phyloP scores from a whole-genome alignment of 108 stramenopile genomes.

The Stephanodiscus triporus region DNA sequence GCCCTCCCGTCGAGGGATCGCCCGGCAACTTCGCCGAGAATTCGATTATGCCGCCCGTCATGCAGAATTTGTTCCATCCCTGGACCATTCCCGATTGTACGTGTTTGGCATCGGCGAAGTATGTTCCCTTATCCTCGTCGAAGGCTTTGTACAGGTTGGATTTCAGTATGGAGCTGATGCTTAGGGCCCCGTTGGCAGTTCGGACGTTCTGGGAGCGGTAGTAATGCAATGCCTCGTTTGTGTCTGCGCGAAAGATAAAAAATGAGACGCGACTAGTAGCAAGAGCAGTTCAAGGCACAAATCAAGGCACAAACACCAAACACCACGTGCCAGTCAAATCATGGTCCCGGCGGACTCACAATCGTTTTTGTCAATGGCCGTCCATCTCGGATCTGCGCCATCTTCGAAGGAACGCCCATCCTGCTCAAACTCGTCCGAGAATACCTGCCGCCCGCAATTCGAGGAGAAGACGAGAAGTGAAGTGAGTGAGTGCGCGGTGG shows the following conservation, averaged over 20 bases:
- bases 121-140: conserved; percentile 80
- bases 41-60: conserved; percentile 90
- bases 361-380: conserved; percentile 89
- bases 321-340: too few relatives aligned
- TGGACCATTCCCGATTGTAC: conserved; percentile 87
- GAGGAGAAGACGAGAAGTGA: too few relatives aligned
- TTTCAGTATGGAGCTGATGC: conserved; percentile 72
- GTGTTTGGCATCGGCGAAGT: conserved; percentile 73
- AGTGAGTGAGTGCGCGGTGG: neutral
- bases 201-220: conserved; percentile 76
- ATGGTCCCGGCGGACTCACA: too few relatives aligned
- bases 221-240: conserved; percentile 84
- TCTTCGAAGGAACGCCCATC: conserved; percentile 88
- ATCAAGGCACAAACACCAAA: neutral
- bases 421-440: conserved; percentile 94
- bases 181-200: conserved; percentile 70
- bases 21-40: conserved; percentile 86
- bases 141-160: conserved; percentile 76
- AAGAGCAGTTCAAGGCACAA: neutral
- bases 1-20: conserved; percentile 65
- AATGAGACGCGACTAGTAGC: neutral
- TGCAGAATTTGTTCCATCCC: conserved; percentile 94
- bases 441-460: conserved; percentile 49
- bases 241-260: conserved; percentile 50
- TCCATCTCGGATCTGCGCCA: conserved; percentile 95